Conservation (phyloP, 495 filamentous ascomycete species). For the Aspergillus bridgeri region DNA sequence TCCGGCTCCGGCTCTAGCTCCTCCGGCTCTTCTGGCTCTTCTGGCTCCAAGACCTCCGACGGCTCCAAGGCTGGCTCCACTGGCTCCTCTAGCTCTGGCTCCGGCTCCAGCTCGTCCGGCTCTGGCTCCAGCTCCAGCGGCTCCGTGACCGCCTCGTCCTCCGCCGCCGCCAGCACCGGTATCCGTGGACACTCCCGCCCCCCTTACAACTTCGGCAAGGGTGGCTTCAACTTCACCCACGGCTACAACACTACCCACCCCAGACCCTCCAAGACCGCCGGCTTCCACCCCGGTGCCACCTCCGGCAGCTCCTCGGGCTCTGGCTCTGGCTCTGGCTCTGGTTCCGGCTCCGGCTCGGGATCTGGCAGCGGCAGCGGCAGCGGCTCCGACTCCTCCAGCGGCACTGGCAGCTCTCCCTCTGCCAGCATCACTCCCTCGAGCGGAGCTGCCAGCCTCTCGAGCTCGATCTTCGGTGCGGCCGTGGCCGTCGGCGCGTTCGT, state of each 20-base stretch:
- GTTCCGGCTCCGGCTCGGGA: slow-evolving; percentile 16
- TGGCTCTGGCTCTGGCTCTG: slow-evolving; percentile 12
- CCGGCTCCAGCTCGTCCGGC: slow-evolving; percentile 13
- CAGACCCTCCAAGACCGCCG: slow-evolving; percentile 8
- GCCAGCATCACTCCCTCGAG: slow-evolving; percentile 19
- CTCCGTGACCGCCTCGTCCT: slow-evolving; percentile 1
- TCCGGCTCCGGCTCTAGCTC: slow-evolving; percentile 18
- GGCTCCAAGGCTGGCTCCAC: slow-evolving; percentile 5
- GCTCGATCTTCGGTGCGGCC: slow-evolving; percentile 32
- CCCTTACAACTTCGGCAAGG: background rate
- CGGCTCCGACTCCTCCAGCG: slow-evolving; percentile 10
- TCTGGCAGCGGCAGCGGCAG: slow-evolving; percentile 11
- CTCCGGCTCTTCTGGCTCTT: background rate
- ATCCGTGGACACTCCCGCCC: background rate
- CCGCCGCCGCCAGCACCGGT: slow-evolving; percentile 4
- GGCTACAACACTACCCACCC: slow-evolving; percentile 10
- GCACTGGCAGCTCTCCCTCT: slow-evolving; percentile 13
- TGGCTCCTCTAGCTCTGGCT: slow-evolving; percentile 5
- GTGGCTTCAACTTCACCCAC: background rate
- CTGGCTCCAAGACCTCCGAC: slow-evolving; percentile 17
- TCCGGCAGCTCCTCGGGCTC: slow-evolving; percentile 9
- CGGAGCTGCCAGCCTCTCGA: slow-evolving; percentile 28
- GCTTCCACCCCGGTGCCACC: slow-evolving; percentile 10
- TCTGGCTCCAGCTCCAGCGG: slow-evolving; percentile 17
- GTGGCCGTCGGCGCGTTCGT: slow-evolving; percentile 29